These are phyloP conservation scores for Penicillium chermesinum DNA, from an alignment of 495 filamentous ascomycete species.

Conservation along the genomic window DNA sequence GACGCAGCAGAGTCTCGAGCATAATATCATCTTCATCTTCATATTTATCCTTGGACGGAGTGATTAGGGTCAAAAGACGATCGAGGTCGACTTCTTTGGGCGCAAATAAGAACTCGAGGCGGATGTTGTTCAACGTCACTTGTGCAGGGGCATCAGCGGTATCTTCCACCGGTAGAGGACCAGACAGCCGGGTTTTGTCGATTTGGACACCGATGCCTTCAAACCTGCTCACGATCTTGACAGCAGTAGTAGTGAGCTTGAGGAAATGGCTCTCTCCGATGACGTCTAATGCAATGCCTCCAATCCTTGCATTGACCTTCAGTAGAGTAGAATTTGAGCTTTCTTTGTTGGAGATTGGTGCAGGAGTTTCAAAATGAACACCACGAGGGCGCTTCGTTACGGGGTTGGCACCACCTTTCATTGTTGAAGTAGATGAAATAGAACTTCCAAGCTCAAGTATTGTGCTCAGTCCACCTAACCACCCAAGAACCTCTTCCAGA, in stretches of 20 bases:
- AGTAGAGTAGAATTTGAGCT: conserved; percentile 33
- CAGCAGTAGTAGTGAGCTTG: conserved; percentile 66
- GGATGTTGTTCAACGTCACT: conserved; percentile 55
- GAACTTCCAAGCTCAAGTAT: conserved; percentile 85
- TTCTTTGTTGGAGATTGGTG: conserved; percentile 13
- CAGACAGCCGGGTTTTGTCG: conserved; percentile 66
- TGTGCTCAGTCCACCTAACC: conserved; percentile 89
- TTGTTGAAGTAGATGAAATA: conserved; percentile 65
- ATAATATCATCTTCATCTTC: conserved; percentile 92
- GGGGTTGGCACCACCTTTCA: conserved; percentile 32
- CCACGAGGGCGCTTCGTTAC: conserved; percentile 44
- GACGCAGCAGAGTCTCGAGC: conserved; percentile 84
- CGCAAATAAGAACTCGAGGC: conserved; percentile 65
- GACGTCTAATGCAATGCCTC: conserved; percentile 67
- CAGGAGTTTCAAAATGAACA: conserved; percentile 64
- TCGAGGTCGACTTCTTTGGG: conserved; percentile 80
- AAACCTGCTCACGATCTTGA: conserved; percentile 71
- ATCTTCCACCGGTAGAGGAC: conserved; percentile 53
- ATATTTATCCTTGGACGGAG: conserved; percentile 87
- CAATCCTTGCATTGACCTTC: conserved; percentile 73
- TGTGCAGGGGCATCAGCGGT: conserved; percentile 46
- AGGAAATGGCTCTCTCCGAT: conserved; percentile 71
- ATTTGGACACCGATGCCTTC: conserved; percentile 66
- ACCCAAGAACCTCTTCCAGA: conserved; percentile 79
- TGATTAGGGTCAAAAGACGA: conserved; percentile 76